Evolutionary conservation across 768 basidiomycete genomes (phyloP).

Genomic region (Chlorophyllum brunneum): DNA sequence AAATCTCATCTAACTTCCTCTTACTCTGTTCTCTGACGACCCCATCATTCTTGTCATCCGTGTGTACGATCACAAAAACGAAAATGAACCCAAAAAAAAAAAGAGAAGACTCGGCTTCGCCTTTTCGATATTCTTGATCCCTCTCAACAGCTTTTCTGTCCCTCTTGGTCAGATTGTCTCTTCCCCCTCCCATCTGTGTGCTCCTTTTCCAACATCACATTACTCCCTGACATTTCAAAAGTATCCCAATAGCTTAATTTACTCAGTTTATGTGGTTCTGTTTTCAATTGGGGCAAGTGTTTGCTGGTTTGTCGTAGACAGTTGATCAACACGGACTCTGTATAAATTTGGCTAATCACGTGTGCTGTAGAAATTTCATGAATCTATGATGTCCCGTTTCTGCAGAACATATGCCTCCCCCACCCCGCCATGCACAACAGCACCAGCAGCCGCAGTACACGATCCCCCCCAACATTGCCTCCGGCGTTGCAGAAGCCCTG

Average conservation of each 20-base stretch:
- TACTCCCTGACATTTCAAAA: slow-evolving; percentile 12
- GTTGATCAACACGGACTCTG: slow-evolving; percentile 11
- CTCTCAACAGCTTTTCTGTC: slow-evolving; percentile 2
- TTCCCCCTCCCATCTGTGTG: slow-evolving; percentile 12
- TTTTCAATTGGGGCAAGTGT: slow-evolving; percentile 10
- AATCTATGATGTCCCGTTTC: not conserved
- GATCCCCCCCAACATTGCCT: not conserved
- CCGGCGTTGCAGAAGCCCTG: not conserved
- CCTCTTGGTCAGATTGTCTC: slow-evolving; percentile 7
- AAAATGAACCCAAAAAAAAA: not conserved
- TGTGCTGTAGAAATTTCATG: not conserved
- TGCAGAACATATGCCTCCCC: slow-evolving; percentile 2
- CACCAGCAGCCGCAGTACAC: slow-evolving; percentile 4
- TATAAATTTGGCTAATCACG: slow-evolving; percentile 6
- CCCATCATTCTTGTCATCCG: slow-evolving; percentile 6
- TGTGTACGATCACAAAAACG: not conserved
- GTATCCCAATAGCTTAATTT: slow-evolving; percentile 14
- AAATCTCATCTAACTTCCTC: slow-evolving; percentile 4
- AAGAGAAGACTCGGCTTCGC: not conserved
- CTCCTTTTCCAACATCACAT: slow-evolving; percentile 12
- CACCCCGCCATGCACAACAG: not conserved
- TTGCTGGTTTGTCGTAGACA: slow-evolving; percentile 9
- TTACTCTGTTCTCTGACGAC: not conserved
- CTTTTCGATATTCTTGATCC: slow-evolving; percentile 10
- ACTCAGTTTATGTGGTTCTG: slow-evolving; percentile 9